Evolutionary conservation across 257 asterid species (phyloP).

Genomic region (Catharanthus roseus): DNA sequence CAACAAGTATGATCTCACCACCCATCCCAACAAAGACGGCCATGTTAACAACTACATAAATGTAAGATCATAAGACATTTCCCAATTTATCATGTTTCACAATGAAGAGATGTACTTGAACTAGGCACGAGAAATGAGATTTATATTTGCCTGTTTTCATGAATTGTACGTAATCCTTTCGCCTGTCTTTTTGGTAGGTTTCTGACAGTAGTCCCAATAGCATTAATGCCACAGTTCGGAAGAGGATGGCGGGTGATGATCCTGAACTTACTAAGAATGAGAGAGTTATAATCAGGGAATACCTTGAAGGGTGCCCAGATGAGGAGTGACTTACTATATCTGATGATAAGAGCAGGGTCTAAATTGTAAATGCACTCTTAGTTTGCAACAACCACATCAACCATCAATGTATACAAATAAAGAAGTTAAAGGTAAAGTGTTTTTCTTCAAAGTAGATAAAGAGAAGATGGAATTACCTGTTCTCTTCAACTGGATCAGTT

Average conservation of each 20-base stretch:
- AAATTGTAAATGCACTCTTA: background rate
- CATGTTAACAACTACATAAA: conserved; percentile 77
- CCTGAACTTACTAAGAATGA: conserved; percentile 59
- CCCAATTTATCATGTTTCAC: background rate
- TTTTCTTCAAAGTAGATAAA: background rate
- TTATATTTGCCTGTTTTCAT: no score
- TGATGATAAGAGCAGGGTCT: no score
- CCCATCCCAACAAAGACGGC: conserved; percentile 72
- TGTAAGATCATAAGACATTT: conserved; percentile 31
- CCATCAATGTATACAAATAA: background rate
- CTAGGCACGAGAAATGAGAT: background rate
- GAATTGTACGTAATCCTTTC: conserved; percentile 2
- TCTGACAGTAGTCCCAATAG: conserved; percentile 36
- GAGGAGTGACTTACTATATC: conserved; percentile 27
- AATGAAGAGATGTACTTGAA: background rate
- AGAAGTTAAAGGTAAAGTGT: background rate
- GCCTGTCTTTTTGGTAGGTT: conserved; percentile 40
- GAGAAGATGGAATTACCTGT: background rate
- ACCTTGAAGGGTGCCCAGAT: conserved; percentile 54
- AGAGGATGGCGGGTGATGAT: conserved; percentile 54
- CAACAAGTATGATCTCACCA: conserved; percentile 50
- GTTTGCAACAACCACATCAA: background rate
- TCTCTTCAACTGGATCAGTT: background rate
- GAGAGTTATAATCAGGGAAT: conserved; percentile 46
- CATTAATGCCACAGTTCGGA: conserved; percentile 41